These are phyloP conservation scores for Mucor saturninus DNA, from an alignment of 371 early-diverging fungal species.

Conservation along the genomic window DNA sequence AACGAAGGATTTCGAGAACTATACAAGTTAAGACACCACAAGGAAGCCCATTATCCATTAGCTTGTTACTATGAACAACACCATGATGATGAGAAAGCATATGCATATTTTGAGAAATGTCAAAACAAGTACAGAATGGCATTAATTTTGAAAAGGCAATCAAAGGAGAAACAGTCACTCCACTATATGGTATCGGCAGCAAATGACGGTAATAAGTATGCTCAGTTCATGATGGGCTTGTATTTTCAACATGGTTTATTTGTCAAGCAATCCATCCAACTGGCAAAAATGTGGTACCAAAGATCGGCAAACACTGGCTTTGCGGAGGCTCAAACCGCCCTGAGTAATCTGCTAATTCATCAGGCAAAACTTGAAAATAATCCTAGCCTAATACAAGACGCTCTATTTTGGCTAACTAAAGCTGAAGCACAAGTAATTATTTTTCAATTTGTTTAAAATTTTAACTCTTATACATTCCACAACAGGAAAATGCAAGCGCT, in stretches of 20 bases:
- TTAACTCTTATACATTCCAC: not conserved
- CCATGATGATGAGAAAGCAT: conserved; percentile 18
- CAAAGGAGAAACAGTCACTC: not conserved
- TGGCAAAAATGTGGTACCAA: conserved; percentile 24
- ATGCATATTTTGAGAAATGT: conserved; percentile 19
- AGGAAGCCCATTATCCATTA: conserved; percentile 28
- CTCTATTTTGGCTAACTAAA: conserved; percentile 30
- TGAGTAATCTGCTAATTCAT: conserved; percentile 28
- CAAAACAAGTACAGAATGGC: conserved; percentile 22
- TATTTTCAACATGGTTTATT: conserved; percentile 33
- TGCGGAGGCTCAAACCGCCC: conserved; percentile 35
- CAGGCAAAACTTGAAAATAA: not conserved
- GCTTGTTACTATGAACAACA: conserved; percentile 30
- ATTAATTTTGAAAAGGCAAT: conserved; percentile 11
- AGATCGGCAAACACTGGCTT: conserved; percentile 35
- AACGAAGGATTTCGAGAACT: conserved; percentile 36
- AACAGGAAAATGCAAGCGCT: conserved; percentile 31
- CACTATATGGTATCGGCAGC: conserved; percentile 23
- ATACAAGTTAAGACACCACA: conserved; percentile 10
- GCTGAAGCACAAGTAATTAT: conserved; percentile 29
- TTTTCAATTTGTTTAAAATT: not conserved
- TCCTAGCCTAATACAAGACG: conserved; percentile 17
- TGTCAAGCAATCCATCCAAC: conserved; percentile 13
- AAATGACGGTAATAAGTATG: conserved; percentile 29
- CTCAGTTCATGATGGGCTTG: conserved; percentile 40